Evolutionary conservation across 805 yeast species (phyloP).

Genomic region (Wickerhamomyces alni): DNA sequence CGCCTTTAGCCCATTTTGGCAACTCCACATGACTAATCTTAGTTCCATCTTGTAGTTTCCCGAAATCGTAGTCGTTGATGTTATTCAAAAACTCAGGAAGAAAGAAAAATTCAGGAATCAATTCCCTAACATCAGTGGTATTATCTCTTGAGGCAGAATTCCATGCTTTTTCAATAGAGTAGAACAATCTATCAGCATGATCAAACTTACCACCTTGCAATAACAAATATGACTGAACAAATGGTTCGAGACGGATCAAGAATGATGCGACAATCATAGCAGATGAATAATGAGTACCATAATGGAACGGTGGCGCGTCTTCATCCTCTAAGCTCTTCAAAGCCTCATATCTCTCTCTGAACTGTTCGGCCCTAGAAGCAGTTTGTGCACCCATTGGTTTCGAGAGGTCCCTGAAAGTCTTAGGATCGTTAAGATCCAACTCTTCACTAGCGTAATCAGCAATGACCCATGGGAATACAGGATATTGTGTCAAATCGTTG

Average conservation of each 20-base stretch:
- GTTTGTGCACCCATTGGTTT: slow-evolving; percentile 93
- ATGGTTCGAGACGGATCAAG: slow-evolving; percentile 72
- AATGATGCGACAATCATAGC: slow-evolving; percentile 90
- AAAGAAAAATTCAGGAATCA: slow-evolving; percentile 81
- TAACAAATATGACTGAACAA: slow-evolving; percentile 68
- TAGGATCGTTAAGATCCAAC: slow-evolving; percentile 59
- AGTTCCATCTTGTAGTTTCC: slow-evolving; percentile 55
- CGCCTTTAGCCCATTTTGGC: slow-evolving; percentile 82
- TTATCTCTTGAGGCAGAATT: slow-evolving; percentile 69
- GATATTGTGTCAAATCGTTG: slow-evolving; percentile 86
- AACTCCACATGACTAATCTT: slow-evolving; percentile 55
- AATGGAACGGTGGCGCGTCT: slow-evolving; percentile 73
- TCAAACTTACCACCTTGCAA: slow-evolving; percentile 88
- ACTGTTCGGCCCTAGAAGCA: slow-evolving; percentile 49
- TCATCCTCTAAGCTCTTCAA: slow-evolving; percentile 54
- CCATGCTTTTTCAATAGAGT: slow-evolving; percentile 77
- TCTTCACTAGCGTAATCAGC: slow-evolving; percentile 72
- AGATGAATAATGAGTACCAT: slow-evolving; percentile 90
- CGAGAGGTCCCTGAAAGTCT: slow-evolving; percentile 64
- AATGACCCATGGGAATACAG: slow-evolving; percentile 88
- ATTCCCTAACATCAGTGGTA: slow-evolving; percentile 83
- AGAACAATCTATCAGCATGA: slow-evolving; percentile 78
- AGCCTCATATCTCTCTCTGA: slow-evolving; percentile 69
- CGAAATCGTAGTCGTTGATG: slow-evolving; percentile 62
- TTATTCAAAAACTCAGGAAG: slow-evolving; percentile 75